These are phyloP conservation scores for Fonsecaea multimorphosa DNA, from an alignment of 2,329 filamentous ascomycete species.

Conservation along the genomic window DNA sequence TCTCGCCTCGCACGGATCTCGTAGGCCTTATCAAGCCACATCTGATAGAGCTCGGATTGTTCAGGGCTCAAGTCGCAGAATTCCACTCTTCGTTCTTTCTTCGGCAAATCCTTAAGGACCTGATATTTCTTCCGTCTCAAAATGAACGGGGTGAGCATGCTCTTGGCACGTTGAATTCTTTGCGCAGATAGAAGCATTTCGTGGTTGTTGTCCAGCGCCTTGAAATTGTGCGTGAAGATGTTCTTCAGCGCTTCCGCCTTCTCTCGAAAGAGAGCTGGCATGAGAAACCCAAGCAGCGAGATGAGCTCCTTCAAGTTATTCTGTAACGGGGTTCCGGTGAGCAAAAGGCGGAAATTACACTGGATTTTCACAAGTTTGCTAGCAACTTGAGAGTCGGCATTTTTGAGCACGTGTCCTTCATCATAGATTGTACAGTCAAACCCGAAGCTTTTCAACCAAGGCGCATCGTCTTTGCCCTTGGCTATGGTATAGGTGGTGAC, in stretches of 20 bases:
- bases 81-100: slow-evolving; percentile 77
- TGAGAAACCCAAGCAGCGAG: slow-evolving; percentile 89
- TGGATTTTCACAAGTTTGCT: slow-evolving; percentile 77
- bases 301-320: slow-evolving; percentile 95
- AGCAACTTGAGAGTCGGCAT: slow-evolving; percentile 81
- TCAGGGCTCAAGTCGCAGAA: slow-evolving; percentile 77
- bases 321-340: slow-evolving; percentile 91
- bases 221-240: slow-evolving; percentile 91
- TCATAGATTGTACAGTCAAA: slow-evolving; percentile 78
- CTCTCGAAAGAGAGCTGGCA: slow-evolving; percentile 80
- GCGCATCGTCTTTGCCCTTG: slow-evolving; percentile 64
- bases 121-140: slow-evolving; percentile 92
- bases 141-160: slow-evolving; percentile 94
- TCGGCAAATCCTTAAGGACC: slow-evolving; percentile 80
- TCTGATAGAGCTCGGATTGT: slow-evolving; percentile 76
- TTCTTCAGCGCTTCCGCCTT: slow-evolving; percentile 79
- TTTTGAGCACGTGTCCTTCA: slow-evolving; percentile 93
- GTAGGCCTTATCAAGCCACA: slow-evolving; percentile 67
- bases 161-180: slow-evolving; percentile 82
- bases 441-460: slow-evolving; percentile 65
- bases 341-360: slow-evolving; percentile 81
- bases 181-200: slow-evolving; percentile 84
- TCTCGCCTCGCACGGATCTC: slow-evolving; percentile 66
- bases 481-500: slow-evolving; percentile 75
- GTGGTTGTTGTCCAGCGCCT: slow-evolving; percentile 73